Evolutionary conservation across 495 filamentous ascomycete species (phyloP).

Genomic region (Chaetomidium leptoderma): DNA sequence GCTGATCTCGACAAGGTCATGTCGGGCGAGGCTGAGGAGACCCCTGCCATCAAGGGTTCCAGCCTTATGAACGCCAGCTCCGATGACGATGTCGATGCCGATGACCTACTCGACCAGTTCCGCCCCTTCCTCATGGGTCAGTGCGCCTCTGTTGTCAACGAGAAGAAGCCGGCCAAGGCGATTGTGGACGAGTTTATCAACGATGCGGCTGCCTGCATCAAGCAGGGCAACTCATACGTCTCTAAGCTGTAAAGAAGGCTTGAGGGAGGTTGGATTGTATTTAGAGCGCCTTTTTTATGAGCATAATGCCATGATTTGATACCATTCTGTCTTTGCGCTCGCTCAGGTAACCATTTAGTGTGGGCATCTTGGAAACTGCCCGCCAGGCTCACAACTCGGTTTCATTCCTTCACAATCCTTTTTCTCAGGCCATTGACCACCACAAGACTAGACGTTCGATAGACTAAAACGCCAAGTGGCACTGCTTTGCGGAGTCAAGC

Average conservation of each 20-base stretch:
- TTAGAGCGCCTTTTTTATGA: slow-evolving; percentile 8
- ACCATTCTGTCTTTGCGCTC: background rate
- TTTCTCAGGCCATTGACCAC: too few species aligned
- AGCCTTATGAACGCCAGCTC: slow-evolving; percentile 70
- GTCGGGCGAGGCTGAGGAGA: slow-evolving; percentile 49
- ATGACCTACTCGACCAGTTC: slow-evolving; percentile 83
- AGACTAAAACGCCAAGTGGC: background rate
- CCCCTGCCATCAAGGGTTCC: slow-evolving; percentile 73
- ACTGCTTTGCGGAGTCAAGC: background rate
- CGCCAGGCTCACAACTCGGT: background rate
- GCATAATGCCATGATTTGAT: slow-evolving; percentile 10
- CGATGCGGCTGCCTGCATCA: slow-evolving; percentile 58
- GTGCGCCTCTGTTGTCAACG: slow-evolving; percentile 86
- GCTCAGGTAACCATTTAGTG: too few species aligned
- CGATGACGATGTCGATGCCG: slow-evolving; percentile 48
- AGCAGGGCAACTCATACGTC: slow-evolving; percentile 25
- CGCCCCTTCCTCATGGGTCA: slow-evolving; percentile 95
- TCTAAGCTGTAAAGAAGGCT: slow-evolving; percentile 20
- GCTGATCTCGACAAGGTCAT: slow-evolving; percentile 82
- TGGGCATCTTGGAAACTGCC: too few species aligned
- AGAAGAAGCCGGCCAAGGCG: slow-evolving; percentile 85
- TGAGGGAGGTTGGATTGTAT: background rate
- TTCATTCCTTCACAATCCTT: background rate
- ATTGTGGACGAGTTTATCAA: slow-evolving; percentile 91
- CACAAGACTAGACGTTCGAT: background rate